phyloP scores from a whole-genome alignment of 2,329 filamentous ascomycete genomes.

The Davidsoniella virescens region DNA sequence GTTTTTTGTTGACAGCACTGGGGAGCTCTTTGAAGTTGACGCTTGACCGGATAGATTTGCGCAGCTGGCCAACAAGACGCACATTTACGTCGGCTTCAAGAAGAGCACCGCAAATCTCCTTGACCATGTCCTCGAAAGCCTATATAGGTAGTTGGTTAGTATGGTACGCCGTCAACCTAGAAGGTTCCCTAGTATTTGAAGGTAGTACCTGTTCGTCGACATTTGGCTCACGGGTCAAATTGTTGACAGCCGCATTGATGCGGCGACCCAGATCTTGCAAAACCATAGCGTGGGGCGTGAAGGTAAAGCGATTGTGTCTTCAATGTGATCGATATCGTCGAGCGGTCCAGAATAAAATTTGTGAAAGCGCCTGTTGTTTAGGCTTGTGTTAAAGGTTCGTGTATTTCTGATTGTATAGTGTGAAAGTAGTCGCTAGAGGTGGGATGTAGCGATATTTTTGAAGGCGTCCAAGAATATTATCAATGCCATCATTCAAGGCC shows the following conservation, averaged over 20 bases:
- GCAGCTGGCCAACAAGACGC: constrained; percentile 74
- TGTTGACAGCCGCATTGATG: constrained; percentile 90
- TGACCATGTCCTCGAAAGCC: constrained; percentile 96
- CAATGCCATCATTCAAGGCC: too few species aligned
- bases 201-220: constrained; percentile 75
- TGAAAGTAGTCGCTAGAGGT: too few species aligned
- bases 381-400: neutral
- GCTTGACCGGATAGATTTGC: constrained; percentile 76
- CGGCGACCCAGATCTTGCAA: constrained; percentile 96
- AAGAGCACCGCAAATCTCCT: constrained; percentile 91
- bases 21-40: constrained; percentile 94
- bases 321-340: neutral
- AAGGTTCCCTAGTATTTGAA: constrained; percentile 5
- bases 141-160: constrained; percentile 26
- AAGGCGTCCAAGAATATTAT: too few species aligned
- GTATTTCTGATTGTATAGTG: neutral
- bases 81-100: constrained; percentile 97
- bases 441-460: too few species aligned
- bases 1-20: constrained; percentile 91
- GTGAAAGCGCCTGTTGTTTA: neutral
- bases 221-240: constrained; percentile 81
- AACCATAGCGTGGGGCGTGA: constrained; percentile 49
- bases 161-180: too few species aligned
- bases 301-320: neutral
- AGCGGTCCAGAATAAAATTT: neutral